Conservation (phyloP, 345 rosid genomes). For the Erucastrum elatum region DNA sequence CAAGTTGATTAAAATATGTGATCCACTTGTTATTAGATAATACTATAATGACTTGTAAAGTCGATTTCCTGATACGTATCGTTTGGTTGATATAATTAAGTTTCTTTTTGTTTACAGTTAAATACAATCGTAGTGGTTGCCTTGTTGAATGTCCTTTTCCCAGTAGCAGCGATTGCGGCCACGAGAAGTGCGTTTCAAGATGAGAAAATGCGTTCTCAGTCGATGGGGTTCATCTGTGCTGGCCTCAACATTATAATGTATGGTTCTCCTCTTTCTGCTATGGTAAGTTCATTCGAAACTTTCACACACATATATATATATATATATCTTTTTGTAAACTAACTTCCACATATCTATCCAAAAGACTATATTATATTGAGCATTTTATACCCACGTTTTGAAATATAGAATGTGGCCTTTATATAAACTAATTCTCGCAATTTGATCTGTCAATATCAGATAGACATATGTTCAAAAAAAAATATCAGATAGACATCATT, state of each 20-base stretch:
- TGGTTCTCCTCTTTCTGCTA: constrained; percentile 79
- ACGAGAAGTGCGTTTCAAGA: constrained; percentile 45
- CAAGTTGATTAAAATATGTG: constrained; percentile 24
- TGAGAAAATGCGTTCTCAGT: constrained; percentile 48
- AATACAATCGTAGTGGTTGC: constrained; percentile 39
- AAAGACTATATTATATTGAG: not conserved
- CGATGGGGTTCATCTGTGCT: constrained; percentile 59
- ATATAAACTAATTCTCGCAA: not conserved
- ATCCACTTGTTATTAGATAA: constrained; percentile 32
- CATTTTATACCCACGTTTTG: constrained; percentile 24
- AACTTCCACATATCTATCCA: not conserved
- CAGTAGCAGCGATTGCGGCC: constrained; percentile 43
- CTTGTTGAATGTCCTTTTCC: constrained; percentile 57
- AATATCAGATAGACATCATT: not conserved
- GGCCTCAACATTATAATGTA: constrained; percentile 61
- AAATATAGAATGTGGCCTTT: not conserved
- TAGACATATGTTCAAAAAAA: no score
- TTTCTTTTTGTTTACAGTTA: constrained; percentile 42
- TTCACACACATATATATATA: not conserved
- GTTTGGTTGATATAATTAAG: not conserved
- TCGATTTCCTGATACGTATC: not conserved
- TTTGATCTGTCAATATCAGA: not conserved
- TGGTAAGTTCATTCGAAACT: constrained; percentile 47
- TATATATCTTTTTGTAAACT: no score
- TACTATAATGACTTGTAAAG: constrained; percentile 34